Percentiles rank a stretch among this genome's conserved stretches.
Evolutionary conservation across 2,329 filamentous ascomycete genomes (phyloP).

Genomic region (Capronia coronata): DNA sequence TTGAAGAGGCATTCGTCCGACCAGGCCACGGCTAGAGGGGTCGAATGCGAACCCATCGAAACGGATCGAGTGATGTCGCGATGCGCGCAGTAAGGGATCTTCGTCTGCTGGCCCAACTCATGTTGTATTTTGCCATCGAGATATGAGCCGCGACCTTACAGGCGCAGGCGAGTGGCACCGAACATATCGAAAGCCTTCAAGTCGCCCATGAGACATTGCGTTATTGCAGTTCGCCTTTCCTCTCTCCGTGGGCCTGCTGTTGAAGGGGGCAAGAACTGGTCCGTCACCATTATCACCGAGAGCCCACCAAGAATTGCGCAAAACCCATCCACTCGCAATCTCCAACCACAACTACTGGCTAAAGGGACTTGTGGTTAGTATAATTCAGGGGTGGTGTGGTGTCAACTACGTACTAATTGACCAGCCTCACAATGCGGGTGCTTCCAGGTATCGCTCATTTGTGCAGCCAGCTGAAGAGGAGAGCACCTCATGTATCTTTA

Average conservation of each 20-base stretch:
- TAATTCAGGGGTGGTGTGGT: neutral
- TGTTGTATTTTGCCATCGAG: too few relatives aligned
- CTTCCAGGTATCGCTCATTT: neutral
- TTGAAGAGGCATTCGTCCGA: neutral
- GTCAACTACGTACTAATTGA: neutral
- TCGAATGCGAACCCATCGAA: neutral
- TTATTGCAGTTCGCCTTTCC: conserved; percentile 4
- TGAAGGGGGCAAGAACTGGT: conserved; percentile 8
- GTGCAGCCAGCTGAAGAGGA: neutral
- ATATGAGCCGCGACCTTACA: too few relatives aligned
- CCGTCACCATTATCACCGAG: neutral
- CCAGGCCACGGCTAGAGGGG: neutral
- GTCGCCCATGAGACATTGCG: neutral
- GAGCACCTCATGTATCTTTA: too few relatives aligned
- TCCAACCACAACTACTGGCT: neutral
- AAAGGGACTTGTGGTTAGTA: too few relatives aligned
- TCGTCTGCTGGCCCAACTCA: conserved; percentile 5
- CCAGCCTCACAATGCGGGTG: neutral
- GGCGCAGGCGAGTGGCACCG: neutral
- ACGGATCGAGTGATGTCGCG: neutral
- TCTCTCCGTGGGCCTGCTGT: neutral
- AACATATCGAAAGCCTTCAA: too few relatives aligned
- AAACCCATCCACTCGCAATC: neutral
- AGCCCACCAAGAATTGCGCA: conserved; percentile 6
- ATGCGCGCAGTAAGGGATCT: conserved; percentile 5